These are phyloP conservation scores for Scleromitrula shiraiana DNA, from an alignment of 2,329 filamentous ascomycete species.

Conservation along the genomic window DNA sequence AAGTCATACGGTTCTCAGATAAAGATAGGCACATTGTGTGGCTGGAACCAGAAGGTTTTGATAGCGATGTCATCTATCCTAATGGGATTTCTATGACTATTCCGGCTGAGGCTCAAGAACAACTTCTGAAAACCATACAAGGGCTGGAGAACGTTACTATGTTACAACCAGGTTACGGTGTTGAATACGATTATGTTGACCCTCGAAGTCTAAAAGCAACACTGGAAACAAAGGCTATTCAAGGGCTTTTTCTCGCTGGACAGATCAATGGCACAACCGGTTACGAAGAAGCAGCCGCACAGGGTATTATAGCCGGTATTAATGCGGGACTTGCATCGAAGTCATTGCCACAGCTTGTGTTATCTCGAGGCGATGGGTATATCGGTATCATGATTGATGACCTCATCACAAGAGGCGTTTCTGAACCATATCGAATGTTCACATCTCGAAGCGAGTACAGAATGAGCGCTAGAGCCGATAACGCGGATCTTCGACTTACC, in stretches of 20 bases:
- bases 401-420: constrained; percentile 91
- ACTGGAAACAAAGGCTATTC: constrained; percentile 86
- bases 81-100: constrained; percentile 98
- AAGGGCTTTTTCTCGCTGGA: constrained; percentile 82
- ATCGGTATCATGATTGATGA: constrained; percentile 99
- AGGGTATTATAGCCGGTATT: constrained; percentile 85
- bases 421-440: constrained; percentile 97
- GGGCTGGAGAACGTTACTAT: constrained; percentile 85
- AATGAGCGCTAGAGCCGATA: constrained; percentile 86
- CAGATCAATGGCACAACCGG: constrained; percentile 98
- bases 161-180: constrained; percentile 92
- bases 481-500: constrained; percentile 84
- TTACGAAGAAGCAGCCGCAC: constrained; percentile 93
- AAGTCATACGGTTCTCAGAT: constrained; percentile 78
- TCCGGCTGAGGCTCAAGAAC: constrained; percentile 76
- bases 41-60: constrained; percentile 94
- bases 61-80: constrained; percentile 84
- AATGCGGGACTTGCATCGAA: constrained; percentile 81
- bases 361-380: constrained; percentile 82
- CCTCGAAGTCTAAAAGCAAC: constrained; percentile 81
- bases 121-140: constrained; percentile 76
- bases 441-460: constrained; percentile 93
- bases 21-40: constrained; percentile 83
- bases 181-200: constrained; percentile 98
- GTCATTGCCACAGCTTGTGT: constrained; percentile 53